Conservation (phyloP, 2,329 filamentous ascomycete genomes). For the Sporothrix brunneoviolacea region DNA sequence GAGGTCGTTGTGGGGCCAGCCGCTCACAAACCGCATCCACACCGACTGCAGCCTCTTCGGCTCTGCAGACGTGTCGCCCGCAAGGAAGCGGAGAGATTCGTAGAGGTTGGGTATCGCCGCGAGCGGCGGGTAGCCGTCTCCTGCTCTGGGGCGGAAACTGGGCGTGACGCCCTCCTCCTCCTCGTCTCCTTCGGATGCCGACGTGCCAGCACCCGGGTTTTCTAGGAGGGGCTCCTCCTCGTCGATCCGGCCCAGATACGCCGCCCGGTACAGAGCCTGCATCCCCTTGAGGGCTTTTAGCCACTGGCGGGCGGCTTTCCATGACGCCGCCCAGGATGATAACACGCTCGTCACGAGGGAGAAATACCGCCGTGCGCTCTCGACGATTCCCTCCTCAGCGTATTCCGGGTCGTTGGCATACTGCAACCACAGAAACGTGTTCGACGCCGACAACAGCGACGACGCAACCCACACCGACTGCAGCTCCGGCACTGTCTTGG, state of each 20-base stretch:
- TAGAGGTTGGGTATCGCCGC: too few species aligned
- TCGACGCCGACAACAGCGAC: slow-evolving; percentile 18
- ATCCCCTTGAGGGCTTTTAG: slow-evolving; percentile 18
- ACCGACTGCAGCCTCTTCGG: too few species aligned
- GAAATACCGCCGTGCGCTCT: slow-evolving; percentile 11
- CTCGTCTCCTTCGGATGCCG: too few species aligned
- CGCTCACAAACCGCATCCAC: too few species aligned
- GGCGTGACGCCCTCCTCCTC: too few species aligned
- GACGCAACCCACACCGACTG: slow-evolving; percentile 20
- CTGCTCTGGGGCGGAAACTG: too few species aligned
- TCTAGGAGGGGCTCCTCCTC: not conserved
- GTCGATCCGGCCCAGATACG: slow-evolving; percentile 19
- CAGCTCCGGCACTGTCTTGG: not conserved
- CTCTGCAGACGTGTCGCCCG: too few species aligned
- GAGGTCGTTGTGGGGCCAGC: too few species aligned
- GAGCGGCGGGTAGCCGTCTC: too few species aligned
- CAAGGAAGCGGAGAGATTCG: too few species aligned
- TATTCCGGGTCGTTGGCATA: slow-evolving; percentile 15
- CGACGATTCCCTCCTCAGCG: not conserved
- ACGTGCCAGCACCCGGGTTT: too few species aligned
- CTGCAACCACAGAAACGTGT: slow-evolving; percentile 20
- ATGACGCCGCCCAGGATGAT: slow-evolving; percentile 13
- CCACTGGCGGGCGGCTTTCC: slow-evolving; percentile 20
- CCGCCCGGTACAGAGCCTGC: slow-evolving; percentile 21
- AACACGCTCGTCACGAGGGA: slow-evolving; percentile 13